Evolutionary conservation across 164 flowering plant genomes (phyloP), one percentile per base, ranked within the genome.

Genomic region (Aristolochia contorta): DNA sequence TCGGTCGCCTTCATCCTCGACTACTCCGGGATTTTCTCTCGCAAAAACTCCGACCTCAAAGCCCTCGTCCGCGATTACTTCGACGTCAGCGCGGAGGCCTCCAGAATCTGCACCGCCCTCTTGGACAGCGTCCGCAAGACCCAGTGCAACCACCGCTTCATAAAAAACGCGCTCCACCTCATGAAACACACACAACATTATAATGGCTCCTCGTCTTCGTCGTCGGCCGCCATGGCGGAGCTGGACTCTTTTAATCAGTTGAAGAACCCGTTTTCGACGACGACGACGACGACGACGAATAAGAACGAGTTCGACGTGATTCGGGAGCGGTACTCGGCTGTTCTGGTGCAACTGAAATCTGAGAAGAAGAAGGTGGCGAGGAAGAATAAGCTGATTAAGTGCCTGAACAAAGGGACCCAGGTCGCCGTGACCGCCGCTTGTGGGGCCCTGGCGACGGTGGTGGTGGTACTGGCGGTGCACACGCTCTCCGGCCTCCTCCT

Each of bases 51-150:
- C 0, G 65, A 74, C 10, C 74, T 84, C 47, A 84, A 79, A 62
- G 43, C 47, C 62, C 70, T 84, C 0, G 50, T 86, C 23, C 68
- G 65, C 13, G 65, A 75, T 16, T 82, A 80, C 66, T 86, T 84
- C 47, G 71, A 80, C 3, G 61, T 75, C 7, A 82, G 93, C 45
- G 87, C 87, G 0, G 84, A 86, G 61, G 86, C 89, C 15, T 84
- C 87, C 23, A 70, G 49, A 41, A 71, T 79, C 16, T 82, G 93
- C 66, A 78, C 72, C 58, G 70, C 76, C n/a, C 79, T 86, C 56
- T 70, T 82, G 14, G 64, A 62, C 64, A 66, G 71, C 71, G 70
- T 80, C 58, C 69, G 59, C 54, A 72, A 73, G 47, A 54, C 75
- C 47, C 87, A 73, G 33, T 41, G 71, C 12, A 68, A 69, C 45